These are phyloP conservation scores for Onygenales sp. DNA, from an alignment of 2,329 filamentous ascomycete species.

Conservation along the genomic window DNA sequence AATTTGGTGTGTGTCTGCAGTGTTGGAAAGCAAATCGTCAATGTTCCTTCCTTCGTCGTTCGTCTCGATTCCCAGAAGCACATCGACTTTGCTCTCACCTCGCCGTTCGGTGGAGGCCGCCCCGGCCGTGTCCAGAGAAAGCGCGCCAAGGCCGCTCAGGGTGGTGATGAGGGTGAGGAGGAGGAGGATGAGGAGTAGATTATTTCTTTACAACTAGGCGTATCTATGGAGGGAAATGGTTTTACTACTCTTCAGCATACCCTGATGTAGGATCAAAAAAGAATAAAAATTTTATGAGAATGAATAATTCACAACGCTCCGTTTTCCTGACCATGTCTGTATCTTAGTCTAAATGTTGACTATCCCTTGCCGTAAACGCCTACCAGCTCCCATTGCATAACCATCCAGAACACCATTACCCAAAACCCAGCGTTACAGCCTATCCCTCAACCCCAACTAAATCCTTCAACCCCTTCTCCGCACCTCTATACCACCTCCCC, in stretches of 20 bases:
- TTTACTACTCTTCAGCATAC: conserved; percentile 30
- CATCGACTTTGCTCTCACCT: conserved; percentile 98
- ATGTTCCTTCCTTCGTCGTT: conserved; percentile 98
- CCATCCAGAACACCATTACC: not conserved
- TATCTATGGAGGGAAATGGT: conserved; percentile 6
- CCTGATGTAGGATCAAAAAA: conserved; percentile 32
- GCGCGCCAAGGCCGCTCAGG: conserved; percentile 96
- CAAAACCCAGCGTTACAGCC: not conserved
- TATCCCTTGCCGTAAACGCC: not conserved
- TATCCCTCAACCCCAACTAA: conserved; percentile 25
- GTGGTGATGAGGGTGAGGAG: conserved; percentile 45
- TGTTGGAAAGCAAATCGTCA: conserved; percentile 99
- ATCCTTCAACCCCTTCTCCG: conserved; percentile 31
- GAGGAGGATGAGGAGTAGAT: conserved; percentile 77
- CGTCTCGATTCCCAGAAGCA: conserved; percentile 99
- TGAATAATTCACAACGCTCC: not conserved
- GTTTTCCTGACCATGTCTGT: not conserved
- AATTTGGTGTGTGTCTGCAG: conserved; percentile 30
- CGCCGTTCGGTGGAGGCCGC: conserved; percentile 93
- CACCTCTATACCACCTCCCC: conserved; percentile 37
- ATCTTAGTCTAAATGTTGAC: not conserved
- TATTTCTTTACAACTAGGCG: too few species aligned
- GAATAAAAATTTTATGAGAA: not conserved
- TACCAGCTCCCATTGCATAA: not conserved
- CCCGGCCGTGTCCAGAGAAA: conserved; percentile 97